phyloP scores from a whole-genome alignment of 2,329 filamentous ascomycete species.

The Ophiocordyceps robertsii region DNA sequence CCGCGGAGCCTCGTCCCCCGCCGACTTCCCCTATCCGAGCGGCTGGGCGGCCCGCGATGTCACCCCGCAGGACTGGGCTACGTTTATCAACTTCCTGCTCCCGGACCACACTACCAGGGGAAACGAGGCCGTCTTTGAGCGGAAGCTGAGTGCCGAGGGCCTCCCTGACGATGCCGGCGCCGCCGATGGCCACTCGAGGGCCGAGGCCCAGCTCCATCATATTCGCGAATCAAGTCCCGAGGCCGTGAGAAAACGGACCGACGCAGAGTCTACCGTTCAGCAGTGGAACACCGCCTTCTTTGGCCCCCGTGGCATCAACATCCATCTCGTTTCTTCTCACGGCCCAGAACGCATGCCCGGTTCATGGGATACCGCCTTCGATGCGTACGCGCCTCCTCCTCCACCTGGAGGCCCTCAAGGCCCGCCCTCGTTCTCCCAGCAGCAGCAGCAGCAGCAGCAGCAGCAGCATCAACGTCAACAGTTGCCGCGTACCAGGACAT shows the following conservation, averaged over 20 bases:
- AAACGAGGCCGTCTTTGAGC: conserved; percentile 34
- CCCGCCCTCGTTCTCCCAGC: no score
- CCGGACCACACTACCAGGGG: conserved; percentile 29
- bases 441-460: conserved; percentile 4
- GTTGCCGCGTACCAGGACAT: not conserved
- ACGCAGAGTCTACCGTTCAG: conserved; percentile 26
- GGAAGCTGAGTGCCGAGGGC: conserved; percentile 23
- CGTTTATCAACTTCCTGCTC: conserved; percentile 42
- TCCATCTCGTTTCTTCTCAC: conserved; percentile 17
- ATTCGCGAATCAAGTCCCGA: conserved; percentile 13
- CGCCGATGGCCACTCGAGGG: conserved; percentile 14
- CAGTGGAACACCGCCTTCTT: conserved; percentile 49
- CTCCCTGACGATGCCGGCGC: not conserved
- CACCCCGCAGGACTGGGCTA: conserved; percentile 41
- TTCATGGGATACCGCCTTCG: not conserved
- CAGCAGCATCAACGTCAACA: not conserved
- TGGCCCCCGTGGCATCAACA: conserved; percentile 29
- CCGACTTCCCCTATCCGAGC: conserved; percentile 29
- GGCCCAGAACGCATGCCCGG: conserved; percentile 12
- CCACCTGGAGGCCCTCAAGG: not conserved
- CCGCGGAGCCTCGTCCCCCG: conserved; percentile 19
- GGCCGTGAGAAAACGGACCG: conserved; percentile 11
- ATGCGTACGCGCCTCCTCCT: not conserved
- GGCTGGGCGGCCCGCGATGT: conserved; percentile 29
- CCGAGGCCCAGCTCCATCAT: conserved; percentile 28